Percentiles rank a stretch among this genome's conserved stretches.
Evolutionary conservation across 2,329 filamentous ascomycete species (phyloP).

Genomic region (Rhinocladiella mackenziei): DNA sequence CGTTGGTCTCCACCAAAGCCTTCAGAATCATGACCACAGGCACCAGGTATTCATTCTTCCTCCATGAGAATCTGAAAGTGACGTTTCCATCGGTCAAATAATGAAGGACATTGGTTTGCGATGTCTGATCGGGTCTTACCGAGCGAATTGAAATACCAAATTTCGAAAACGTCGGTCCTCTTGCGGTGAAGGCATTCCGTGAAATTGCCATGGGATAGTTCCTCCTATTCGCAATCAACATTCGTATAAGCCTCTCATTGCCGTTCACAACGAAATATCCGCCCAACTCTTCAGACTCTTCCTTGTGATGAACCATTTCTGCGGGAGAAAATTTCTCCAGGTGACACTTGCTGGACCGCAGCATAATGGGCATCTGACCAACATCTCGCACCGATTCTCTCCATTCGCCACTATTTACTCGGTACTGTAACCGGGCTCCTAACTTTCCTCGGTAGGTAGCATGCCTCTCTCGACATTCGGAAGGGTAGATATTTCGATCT

Average conservation of each 20-base stretch:
- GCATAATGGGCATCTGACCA: conserved; percentile 87
- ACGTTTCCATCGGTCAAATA: conserved; percentile 95
- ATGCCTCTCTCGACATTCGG: conserved; percentile 93
- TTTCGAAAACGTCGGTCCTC: conserved; percentile 81
- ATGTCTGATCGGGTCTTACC: conserved; percentile 94
- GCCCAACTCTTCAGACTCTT: conserved; percentile 92
- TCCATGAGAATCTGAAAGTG: conserved; percentile 95
- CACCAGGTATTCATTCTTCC: conserved; percentile 94
- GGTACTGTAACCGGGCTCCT: conserved; percentile 76
- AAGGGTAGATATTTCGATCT: conserved; percentile 80
- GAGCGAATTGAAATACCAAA: conserved; percentile 88
- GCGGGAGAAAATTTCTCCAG: conserved; percentile 80
- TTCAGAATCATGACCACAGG: conserved; percentile 97
- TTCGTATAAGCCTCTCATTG: conserved; percentile 91
- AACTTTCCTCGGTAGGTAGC: conserved; percentile 85
- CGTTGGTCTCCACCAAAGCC: conserved; percentile 90
- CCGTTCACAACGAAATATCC: conserved; percentile 98
- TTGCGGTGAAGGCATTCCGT: conserved; percentile 81
- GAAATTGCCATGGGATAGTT: conserved; percentile 96
- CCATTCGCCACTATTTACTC: conserved; percentile 80
- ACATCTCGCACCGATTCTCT: conserved; percentile 78
- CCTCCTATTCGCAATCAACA: conserved; percentile 82
- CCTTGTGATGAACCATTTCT: conserved; percentile 77
- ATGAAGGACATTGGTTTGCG: conserved; percentile 93
- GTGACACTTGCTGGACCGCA: conserved; percentile 89